Conservation (phyloP, 768 basidiomycete species). For the Tephrocybe sp. region DNA sequence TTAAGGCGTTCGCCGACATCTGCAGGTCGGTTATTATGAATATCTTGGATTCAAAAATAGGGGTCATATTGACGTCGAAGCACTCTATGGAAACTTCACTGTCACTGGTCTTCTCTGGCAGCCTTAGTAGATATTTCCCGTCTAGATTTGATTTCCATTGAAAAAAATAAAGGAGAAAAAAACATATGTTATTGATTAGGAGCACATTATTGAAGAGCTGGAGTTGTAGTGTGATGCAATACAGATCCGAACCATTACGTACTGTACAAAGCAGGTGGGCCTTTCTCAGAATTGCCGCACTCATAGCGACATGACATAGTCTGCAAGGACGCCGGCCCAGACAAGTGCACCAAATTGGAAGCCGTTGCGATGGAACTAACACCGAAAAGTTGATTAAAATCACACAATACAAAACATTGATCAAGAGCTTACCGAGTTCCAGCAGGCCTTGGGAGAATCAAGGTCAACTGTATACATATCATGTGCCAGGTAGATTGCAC, state of each 20-base stretch:
- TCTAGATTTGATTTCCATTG: too few relatives aligned
- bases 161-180: too few relatives aligned
- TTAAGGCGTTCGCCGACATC: background rate
- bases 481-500: conserved; percentile 9
- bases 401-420: background rate
- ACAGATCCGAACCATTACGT: background rate
- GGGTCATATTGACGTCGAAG: conserved; percentile 5
- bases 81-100: conserved; percentile 10
- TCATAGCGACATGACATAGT: conserved; percentile 15
- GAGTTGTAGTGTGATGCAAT: background rate
- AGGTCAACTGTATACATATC: conserved; percentile 14
- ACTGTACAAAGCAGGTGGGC: background rate
- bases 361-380: conserved; percentile 20
- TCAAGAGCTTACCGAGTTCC: conserved; percentile 11
- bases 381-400: background rate
- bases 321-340: conserved; percentile 16
- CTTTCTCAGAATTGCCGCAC: background rate
- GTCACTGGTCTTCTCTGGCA: conserved; percentile 8
- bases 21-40: conserved; percentile 10
- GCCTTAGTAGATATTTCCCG: background rate
- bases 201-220: background rate
- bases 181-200: background rate
- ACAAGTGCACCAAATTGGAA: conserved; percentile 18
- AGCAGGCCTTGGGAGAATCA: conserved; percentile 17
- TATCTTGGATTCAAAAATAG: conserved; percentile 9